Base-by-base conservation (phyloP, 169 alveolate species). In the Eimeria sp. region DNA sequence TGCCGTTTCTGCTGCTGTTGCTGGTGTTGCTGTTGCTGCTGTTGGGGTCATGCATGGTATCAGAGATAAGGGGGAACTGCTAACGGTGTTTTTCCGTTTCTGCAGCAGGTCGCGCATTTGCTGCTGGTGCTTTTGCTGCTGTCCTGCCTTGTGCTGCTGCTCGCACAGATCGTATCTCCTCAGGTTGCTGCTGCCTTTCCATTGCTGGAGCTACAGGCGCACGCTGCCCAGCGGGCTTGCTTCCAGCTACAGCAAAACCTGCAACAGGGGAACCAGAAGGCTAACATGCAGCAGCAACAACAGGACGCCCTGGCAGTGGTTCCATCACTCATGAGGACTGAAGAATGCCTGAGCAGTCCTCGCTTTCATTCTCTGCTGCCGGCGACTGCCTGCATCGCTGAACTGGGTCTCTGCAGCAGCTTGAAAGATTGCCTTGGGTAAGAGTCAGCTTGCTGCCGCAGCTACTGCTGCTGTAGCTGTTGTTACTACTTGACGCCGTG, bases 131-230 rank as follows among this genome's bases (percentile, higher is more conserved):
- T 76, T 14, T 22, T 58, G 70, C 70, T 58, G 70, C 70, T 58
- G 16, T 58, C 27, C 22, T 58, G 70, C 70, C 22, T 58, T 58
- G 70, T 22, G 1, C 27, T 22, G 16, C 27, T 22, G 16, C 27
- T 22, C 22, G 70, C 70, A 22, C 70, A 58, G 70, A 22, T 22
- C 70, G 22, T 58, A 14, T 58, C 27, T 58, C 70, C 70, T 1
- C 70, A 58, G 70, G 70, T 58, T 58, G 70, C 70, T 58, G 70
- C 70, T 58, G 70, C 70, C 22, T 58, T 58, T 22, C 70, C 70
- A 22, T 22, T 18, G 70, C 70, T 58, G 70, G 70, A 58, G 70
- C 70, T 58, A 22, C 70, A 58, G 70, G 70, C 70, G 70, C 70
- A 58, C 70, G 70, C 70, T 22, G 70, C 70, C 27, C 70, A 18